Percentiles rank a stretch among this genome's conserved stretches.
Conservation (phyloP, 176 grass and related monocot species). For the Avena insularis region DNA sequence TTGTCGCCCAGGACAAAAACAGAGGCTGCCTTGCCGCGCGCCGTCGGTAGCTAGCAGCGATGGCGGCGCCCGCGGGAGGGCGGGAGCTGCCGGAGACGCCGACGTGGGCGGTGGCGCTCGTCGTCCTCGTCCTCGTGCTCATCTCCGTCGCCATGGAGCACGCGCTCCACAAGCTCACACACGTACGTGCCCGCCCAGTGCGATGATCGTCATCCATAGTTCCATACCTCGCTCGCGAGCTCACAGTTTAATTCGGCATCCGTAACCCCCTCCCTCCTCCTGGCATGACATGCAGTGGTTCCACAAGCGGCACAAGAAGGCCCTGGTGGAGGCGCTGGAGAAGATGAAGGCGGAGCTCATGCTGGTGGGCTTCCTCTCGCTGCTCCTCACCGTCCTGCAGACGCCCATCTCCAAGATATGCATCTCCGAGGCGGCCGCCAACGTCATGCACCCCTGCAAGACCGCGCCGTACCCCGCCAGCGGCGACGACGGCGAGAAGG, state of each 20-base stretch:
- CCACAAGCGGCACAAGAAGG: conserved; percentile 68
- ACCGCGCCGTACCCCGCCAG: background rate
- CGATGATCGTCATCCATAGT: background rate
- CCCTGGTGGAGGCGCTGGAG: conserved; percentile 81
- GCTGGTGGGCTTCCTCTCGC: conserved; percentile 85
- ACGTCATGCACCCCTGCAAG: conserved; percentile 76
- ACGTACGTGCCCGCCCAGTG: conserved; percentile 37
- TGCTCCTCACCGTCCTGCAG: conserved; percentile 75
- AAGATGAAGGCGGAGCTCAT: conserved; percentile 97
- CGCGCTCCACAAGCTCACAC: conserved; percentile 64
- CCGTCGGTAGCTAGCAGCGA: no score
- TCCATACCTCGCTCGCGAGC: no score
- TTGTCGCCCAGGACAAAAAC: background rate
- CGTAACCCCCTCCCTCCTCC: background rate
- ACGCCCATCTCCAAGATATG: conserved; percentile 69
- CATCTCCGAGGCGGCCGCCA: conserved; percentile 48
- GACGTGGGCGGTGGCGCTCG: conserved; percentile 80
- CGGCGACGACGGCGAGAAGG: background rate
- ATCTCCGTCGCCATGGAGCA: conserved; percentile 77
- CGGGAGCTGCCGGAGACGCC: conserved; percentile 59
- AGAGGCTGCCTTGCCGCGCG: no score
- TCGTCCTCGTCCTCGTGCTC: conserved; percentile 63
- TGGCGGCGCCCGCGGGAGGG: conserved; percentile 36
- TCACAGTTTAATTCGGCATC: no score
- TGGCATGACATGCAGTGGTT: conserved; percentile 64